Evolutionary conservation across 306 rosid genomes (phyloP).

Genomic region (Albizia julibrissin): DNA sequence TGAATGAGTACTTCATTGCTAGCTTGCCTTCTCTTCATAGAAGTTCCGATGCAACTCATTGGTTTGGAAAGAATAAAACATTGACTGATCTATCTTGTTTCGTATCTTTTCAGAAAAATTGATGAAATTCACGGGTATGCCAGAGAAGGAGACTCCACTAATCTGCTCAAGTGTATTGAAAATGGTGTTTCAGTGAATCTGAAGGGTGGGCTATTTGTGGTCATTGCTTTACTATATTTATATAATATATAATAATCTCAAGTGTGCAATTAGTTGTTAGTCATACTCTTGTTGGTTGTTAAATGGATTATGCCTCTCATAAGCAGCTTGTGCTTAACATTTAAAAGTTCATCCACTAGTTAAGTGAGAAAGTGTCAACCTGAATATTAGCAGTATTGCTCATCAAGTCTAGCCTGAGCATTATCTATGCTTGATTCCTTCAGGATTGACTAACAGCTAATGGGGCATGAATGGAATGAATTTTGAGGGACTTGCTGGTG

Average conservation of each 20-base stretch:
- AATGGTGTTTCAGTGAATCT: slow-evolving; percentile 73
- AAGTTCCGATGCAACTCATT: slow-evolving; percentile 1
- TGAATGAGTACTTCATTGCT: not conserved
- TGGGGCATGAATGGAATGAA: not conserved
- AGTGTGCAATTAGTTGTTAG: slow-evolving; percentile 13
- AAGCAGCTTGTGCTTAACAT: slow-evolving; percentile 9
- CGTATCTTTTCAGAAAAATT: slow-evolving; percentile 70
- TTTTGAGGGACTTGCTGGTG: slow-evolving; percentile 2
- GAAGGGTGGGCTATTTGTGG: slow-evolving; percentile 61
- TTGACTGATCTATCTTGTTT: slow-evolving; percentile 27
- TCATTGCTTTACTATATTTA: slow-evolving; percentile 8
- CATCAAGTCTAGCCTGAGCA: slow-evolving; percentile 29
- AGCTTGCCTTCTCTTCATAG: not conserved
- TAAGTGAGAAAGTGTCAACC: slow-evolving; percentile 26
- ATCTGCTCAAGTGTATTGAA: slow-evolving; percentile 80
- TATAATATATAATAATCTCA: not conserved
- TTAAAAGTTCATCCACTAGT: slow-evolving; percentile 16
- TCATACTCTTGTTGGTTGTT: slow-evolving; percentile 17
- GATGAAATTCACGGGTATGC: slow-evolving; percentile 94
- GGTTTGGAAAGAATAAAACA: slow-evolving; percentile 2
- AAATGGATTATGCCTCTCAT: slow-evolving; percentile 29
- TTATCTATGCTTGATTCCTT: slow-evolving; percentile 26
- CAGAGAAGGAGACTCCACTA: slow-evolving; percentile 84
- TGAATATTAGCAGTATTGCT: slow-evolving; percentile 29
- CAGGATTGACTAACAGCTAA: not conserved